Evolutionary conservation across 2,329 filamentous ascomycete species (phyloP), one percentile per base, ranked within the genome.

Genomic region (Bipolaris oryzae): DNA sequence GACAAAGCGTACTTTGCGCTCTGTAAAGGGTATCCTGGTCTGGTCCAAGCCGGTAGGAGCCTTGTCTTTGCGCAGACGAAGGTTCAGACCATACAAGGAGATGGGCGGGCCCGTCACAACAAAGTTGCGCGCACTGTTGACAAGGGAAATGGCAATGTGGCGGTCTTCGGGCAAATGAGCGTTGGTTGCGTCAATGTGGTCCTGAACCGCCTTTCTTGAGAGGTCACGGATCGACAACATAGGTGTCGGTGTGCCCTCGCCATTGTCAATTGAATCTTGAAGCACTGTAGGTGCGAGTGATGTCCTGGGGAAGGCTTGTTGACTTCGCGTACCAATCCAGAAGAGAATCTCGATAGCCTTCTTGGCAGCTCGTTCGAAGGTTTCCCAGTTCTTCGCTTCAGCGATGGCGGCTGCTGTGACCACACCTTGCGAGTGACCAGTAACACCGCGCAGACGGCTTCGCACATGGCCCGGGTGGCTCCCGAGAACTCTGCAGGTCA

Each of bases 161-260:
- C 93, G 88, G 70, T 97, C 93, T 63, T 90, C 81, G 0, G 95
- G 95, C 55, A 99, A 85, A 80, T 99, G 96, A 76, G 97, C 89
- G 78, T 99, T 99, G 64, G 95, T 99, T 13, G 90, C 90, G 79
- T 98, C 90, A 67, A 99, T 96, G 79, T 98, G 94, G 77, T 94
- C 92, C 78, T 99, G 93, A 11, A 99, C 91, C 66, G 96, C 90
- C 41, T 88, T 85, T 70, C 90, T 87, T 0, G 94, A 89, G 25
- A 99, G 86, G 73, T 99, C 95, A 47, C 95, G 91, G 65, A 99
- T 96, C 71, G 95, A 98, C 65, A 99, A 81, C 95, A 99, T 99
- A 39, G 95, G 96, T 1, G 95, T 98, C 1, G 96, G 95, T 5
- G 85, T 85, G n/a, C 96, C 96, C 79, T 99, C 95, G 50, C 95